Conservation (phyloP, 192 early-diverging fungal genomes). For the Entomortierella beljakovae region DNA sequence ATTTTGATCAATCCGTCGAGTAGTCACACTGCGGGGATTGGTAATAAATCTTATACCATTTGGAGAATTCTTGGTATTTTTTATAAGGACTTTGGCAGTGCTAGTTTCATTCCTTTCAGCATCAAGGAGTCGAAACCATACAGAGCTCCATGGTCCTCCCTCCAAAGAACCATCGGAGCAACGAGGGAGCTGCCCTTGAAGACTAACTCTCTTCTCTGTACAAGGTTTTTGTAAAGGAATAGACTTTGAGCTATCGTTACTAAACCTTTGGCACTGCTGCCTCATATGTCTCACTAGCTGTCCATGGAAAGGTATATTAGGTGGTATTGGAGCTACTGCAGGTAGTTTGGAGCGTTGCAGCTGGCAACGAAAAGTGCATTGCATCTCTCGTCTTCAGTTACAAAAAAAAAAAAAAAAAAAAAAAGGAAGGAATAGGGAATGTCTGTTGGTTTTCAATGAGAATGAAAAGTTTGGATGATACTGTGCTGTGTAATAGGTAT, state of each 20-base stretch:
- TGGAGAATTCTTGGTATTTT: too few species aligned
- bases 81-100: neutral
- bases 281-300: neutral
- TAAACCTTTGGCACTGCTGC: neutral
- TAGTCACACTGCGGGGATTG: neutral
- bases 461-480: too few species aligned
- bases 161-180: neutral
- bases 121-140: neutral
- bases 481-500: too few species aligned
- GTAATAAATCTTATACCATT: neutral
- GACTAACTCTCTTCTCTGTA: neutral
- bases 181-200: neutral
- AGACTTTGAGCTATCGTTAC: too few species aligned
- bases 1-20: conserved; percentile 19
- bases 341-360: conserved; percentile 13
- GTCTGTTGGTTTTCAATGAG: too few species aligned
- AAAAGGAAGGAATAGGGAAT: neutral
- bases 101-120: neutral
- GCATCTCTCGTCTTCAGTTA: conserved; percentile 16
- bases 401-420: neutral
- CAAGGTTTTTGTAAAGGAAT: neutral
- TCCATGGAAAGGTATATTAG: neutral
- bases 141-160: neutral
- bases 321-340: neutral
- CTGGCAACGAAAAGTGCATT: conserved; percentile 38